Evolutionary conservation across 352 stramenopile genomes (phyloP).

Genomic region (Pythium dissimile): DNA sequence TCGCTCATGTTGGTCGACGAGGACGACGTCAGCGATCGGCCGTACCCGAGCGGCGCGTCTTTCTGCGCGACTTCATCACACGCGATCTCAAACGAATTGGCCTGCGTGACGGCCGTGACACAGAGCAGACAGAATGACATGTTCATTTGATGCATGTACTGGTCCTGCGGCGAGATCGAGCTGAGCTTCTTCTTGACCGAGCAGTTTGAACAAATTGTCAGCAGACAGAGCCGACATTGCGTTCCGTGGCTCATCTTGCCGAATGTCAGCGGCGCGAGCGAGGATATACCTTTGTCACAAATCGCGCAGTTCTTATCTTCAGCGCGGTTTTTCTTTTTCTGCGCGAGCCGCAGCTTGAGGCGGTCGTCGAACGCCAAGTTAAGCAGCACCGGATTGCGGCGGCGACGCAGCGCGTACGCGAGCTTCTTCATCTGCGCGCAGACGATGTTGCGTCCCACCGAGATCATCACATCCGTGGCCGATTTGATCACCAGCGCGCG

Average conservation of each 20-base stretch:
- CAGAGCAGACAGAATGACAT: constrained; percentile 20
- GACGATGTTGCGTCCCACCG: constrained; percentile 32
- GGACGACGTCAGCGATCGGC: constrained; percentile 9
- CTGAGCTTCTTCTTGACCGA: constrained; percentile 19
- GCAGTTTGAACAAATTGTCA: constrained; percentile 14
- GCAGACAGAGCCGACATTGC: constrained; percentile 21
- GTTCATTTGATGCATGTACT: constrained; percentile 1
- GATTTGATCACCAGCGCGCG: constrained; percentile 42
- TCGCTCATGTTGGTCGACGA: constrained; percentile 14
- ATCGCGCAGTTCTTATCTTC: constrained; percentile 16
- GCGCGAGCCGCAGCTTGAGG: background rate
- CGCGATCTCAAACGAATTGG: constrained; percentile 18
- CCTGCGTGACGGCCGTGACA: constrained; percentile 11
- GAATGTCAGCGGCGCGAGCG: constrained; percentile 14
- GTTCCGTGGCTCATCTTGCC: constrained; percentile 3
- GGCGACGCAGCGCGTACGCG: constrained; percentile 17
- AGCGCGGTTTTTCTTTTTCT: background rate
- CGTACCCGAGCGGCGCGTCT: constrained; percentile 17
- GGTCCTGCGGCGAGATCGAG: background rate
- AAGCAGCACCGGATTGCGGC: background rate
- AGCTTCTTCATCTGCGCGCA: constrained; percentile 53
- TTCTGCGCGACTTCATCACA: constrained; percentile 19
- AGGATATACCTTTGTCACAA: constrained; percentile 10
- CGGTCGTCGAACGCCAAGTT: constrained; percentile 6
- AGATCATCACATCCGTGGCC: constrained; percentile 33